Base-by-base conservation (phyloP, 2,329 filamentous ascomycete genomes). In the Penicillium brevicompactum region DNA sequence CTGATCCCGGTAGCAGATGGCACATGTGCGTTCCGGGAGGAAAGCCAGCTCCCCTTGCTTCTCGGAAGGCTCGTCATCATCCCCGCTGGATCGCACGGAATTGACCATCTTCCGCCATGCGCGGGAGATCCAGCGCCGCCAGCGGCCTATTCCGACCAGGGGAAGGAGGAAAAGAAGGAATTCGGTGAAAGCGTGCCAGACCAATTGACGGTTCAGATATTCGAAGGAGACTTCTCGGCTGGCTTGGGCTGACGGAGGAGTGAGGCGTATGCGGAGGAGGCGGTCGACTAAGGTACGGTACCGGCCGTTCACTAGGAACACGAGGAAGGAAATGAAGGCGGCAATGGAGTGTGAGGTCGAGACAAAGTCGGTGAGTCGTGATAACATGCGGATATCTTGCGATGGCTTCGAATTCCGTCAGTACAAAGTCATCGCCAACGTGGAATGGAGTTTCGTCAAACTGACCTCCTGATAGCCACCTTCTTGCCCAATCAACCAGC, bases 141-240 rank as follows among this genome's bases (percentile, higher is more conserved):
- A 99, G 62, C 92, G 85, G 67, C 90, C 88, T 64, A 99, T 93
- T 49, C 94, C 94, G 41, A 99, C 90, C n/a, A 99, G 83, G 0
- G 94, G 94, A n/a, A 99, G 82, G 16, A 97, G 84, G 73, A 97
- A 99, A 31, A 99, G 84, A n/a, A 99, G 80, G 67, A 99, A 99
- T 72, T 99, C 94, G 24, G 94, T 99, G 68, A 99, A 96, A n/a
- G 94, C 94, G 75, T 99, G 94, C 94, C 94, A 99, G 37, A 99
- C 94, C 10, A 99, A 85, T 76, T 99, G 94, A 46, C 94, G 87
- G 73, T 99, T 99, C 47, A 97, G 84, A 68, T 97, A 97, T 76
- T 99, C 94, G 70, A 99, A 97, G 1, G 91, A 96, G 24, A 99
- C 92, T 74, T 97, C 92, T 31, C 93, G 84, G 70, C 86, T 91